Percentiles rank a stretch among this genome's conserved stretches.
Conservation (phyloP, 805 yeast species). For the Nakazawaea peltata region DNA sequence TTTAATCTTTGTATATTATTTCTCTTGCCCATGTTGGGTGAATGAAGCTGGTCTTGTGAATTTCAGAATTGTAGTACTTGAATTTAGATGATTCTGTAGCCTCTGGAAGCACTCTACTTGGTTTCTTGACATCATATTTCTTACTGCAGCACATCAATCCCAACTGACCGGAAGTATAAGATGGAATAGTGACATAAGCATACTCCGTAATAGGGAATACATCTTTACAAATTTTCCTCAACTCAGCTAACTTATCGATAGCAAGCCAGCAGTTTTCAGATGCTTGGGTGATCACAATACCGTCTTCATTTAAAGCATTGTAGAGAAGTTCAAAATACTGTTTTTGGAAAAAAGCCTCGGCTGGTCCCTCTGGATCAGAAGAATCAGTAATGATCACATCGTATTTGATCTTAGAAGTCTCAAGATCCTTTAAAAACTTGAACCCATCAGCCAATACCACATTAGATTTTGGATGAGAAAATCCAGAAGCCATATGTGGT, state of each 20-base stretch:
- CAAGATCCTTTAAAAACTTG: slow-evolving; percentile 48
- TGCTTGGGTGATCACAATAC: slow-evolving; percentile 90
- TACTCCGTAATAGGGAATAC: slow-evolving; percentile 91
- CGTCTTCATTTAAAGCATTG: slow-evolving; percentile 87
- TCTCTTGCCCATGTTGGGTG: slow-evolving; percentile 79
- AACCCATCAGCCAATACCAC: slow-evolving; percentile 79
- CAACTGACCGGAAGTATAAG: slow-evolving; percentile 94
- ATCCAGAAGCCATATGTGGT: slow-evolving; percentile 66
- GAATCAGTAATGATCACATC: slow-evolving; percentile 90
- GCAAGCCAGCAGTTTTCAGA: slow-evolving; percentile 87
- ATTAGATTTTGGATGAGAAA: slow-evolving; percentile 55
- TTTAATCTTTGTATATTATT: slow-evolving; percentile 6
- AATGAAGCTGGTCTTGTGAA: slow-evolving; percentile 85
- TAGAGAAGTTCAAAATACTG: slow-evolving; percentile 79
- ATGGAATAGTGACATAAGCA: slow-evolving; percentile 89
- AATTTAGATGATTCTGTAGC: slow-evolving; percentile 57
- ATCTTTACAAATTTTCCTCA: slow-evolving; percentile 72
- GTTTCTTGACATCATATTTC: slow-evolving; percentile 55
- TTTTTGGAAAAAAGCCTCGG: slow-evolving; percentile 86
- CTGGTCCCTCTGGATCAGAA: slow-evolving; percentile 97
- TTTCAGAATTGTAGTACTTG: slow-evolving; percentile 75
- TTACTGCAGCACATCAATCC: slow-evolving; percentile 97
- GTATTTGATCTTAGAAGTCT: slow-evolving; percentile 36
- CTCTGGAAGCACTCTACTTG: slow-evolving; percentile 56
- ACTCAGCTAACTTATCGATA: slow-evolving; percentile 70